Evolutionary conservation across 2,329 filamentous ascomycete species (phyloP).

Genomic region (Hymenoscyphus infarciens): DNA sequence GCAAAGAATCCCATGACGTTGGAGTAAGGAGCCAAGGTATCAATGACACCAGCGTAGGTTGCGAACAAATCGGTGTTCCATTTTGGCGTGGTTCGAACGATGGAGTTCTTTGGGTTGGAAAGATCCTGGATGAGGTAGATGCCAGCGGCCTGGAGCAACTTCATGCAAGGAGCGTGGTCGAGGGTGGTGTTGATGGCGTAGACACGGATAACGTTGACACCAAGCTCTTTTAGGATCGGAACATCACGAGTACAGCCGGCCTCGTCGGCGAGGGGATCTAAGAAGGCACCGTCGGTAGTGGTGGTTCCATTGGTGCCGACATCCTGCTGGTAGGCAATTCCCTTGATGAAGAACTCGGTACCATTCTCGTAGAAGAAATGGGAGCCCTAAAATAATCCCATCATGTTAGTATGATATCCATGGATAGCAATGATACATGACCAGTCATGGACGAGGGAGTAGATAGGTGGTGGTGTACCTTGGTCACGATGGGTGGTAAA

Average conservation of each 20-base stretch:
- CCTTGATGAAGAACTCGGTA: conserved; percentile 88
- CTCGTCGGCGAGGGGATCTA: conserved; percentile 76
- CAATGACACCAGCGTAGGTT: conserved; percentile 81
- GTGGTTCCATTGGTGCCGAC: conserved; percentile 52
- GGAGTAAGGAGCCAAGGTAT: conserved; percentile 74
- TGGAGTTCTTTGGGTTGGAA: conserved; percentile 74
- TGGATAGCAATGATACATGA: not conserved
- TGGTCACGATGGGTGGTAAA: conserved; percentile 51
- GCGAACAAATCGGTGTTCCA: conserved; percentile 78
- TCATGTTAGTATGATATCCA: conserved; percentile 3
- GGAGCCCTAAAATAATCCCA: conserved; percentile 27
- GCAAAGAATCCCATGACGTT: conserved; percentile 98
- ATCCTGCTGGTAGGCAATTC: conserved; percentile 93
- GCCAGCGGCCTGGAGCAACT: conserved; percentile 72
- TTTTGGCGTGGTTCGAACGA: conserved; percentile 73
- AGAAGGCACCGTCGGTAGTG: conserved; percentile 54
- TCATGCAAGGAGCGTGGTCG: conserved; percentile 84
- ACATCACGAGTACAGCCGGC: conserved; percentile 78
- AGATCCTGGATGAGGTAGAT: conserved; percentile 96
- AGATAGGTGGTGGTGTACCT: conserved; percentile 28
- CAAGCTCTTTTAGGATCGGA: conserved; percentile 70
- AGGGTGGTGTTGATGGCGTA: conserved; percentile 82
- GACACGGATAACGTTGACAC: conserved; percentile 90
- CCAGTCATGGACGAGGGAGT: conserved; percentile 9
- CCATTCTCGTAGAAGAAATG: conserved; percentile 49